Evolutionary conservation across 1,284 basidiomycete genomes (phyloP), one percentile per base, ranked within the genome.

Genomic region (Leccinum griseonigrum): DNA sequence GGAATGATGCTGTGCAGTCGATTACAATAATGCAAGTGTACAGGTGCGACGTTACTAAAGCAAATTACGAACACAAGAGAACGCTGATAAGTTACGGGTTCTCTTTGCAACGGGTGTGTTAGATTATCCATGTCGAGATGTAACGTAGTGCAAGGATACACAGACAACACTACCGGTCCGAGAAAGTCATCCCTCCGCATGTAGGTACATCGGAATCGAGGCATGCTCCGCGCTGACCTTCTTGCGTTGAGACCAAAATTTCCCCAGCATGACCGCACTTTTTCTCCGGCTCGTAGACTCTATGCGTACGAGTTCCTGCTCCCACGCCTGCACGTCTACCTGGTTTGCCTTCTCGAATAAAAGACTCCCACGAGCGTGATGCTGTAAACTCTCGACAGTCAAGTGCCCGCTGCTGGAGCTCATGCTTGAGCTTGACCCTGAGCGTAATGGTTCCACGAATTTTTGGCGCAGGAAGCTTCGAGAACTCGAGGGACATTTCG

Each of bases 231-330:
- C 60, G 13, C 63, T 59, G 34, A 46, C 57, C 76, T 76, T 71
- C 71, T 79, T 81, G 67, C 81, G 79, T 74, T 79, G 82, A 56
- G 79, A 77, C 63, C 77, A 71, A 68, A 85, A 82, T n/a, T 48
- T 48, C 46, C 84, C 83, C 54, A 86, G 74, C 77, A 88, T 79
- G 70, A 84, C 81, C 60, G 70, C 74, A 60, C 85, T 90, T 61
- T 81, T 84, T 67, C 82, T 79, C 60, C 84, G 80, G 68, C 86
- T 88, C 69, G 77, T 78, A 66, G 78, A 75, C 75, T 91, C 90
- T 67, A 92, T 90, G 63, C 83, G 81, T 64, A 80, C 83, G 54
- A 91, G 80, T 77, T 92, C 89, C 69, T 85, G 83, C 74, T 92
- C 90, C 90, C 90, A 92, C 64, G 86, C 90, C 61, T 80, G 78